Evolutionary conservation across 371 early-diverging fungal genomes (phyloP), one percentile per base, ranked within the genome.

Genomic region (Mucor ambiguus): DNA sequence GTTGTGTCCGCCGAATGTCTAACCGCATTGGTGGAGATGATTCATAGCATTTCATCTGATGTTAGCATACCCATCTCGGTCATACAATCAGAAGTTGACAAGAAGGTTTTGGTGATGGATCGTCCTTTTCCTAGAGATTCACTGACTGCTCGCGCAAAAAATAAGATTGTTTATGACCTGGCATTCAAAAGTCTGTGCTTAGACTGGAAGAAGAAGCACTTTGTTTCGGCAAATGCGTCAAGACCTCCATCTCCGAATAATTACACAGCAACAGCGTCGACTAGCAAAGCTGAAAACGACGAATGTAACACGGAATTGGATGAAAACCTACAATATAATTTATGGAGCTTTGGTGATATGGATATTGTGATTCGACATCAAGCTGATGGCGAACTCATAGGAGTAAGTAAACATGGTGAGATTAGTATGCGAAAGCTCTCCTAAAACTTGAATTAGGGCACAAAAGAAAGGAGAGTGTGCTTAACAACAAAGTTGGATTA

Each of bases 331-430:
- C 66, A 63, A 12, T 73, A 73, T 29, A 73, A 69, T 20, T 7
- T 63, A 6, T 73, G 73, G 73, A 64, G 20, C 9, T 73, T 73
- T 61, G 73, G 73, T 18, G 67, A 66, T 32, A 41, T 74, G 57
- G 63, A 64, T 32, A 57, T 70, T 10, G 22, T 74, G 12, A 63
- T 74, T 29, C 54, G 70, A 38, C 58, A 67, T 55, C 70, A 69
- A 52, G 41, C 63, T 3, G 69, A 68, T 48, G 71, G 69, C 38
- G 67, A 68, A 8, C 18, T 66, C 6, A 11, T 35, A 3, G 70
- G 58, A 62, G 48, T 14, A 54, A 52, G 22, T 28, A 16, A 10
- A 16, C 22, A 44, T 33, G 7, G 63, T 58, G 38, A 49, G 35
- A 18, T 24, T 11, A 41, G 49, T 28, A n/a, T 8, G 24, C 9